Evolutionary conservation across 805 yeast species (phyloP), one percentile per base, ranked within the genome.

Genomic region (Ogataea neopini): DNA sequence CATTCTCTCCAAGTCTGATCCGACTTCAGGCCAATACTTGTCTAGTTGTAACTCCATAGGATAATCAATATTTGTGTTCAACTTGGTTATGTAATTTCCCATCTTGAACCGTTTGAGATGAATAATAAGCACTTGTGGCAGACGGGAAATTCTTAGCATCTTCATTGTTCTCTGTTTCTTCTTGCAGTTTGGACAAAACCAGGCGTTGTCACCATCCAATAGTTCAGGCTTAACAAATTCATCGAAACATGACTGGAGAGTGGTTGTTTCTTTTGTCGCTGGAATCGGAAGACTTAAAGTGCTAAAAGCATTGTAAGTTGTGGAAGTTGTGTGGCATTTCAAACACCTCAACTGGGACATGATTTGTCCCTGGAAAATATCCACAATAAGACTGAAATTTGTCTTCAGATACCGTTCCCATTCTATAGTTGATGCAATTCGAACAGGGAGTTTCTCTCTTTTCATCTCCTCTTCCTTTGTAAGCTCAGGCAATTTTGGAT

Each of bases 371-470:
- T 88, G 96, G 63, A 88, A 88, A 43, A 81, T 76, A 55, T 87
- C 91, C 2, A 87, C 94, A 19, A 91, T 76, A 1, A 84, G 75
- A 33, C 96, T 88, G 53, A 84, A 83, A 61, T 91, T 89, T 17
- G 87, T 77, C 48, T 81, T 83, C 46, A 88, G 69, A 62, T 89
- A 89, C 48, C 95, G 71, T 59, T 88, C 96, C 98, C 98, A 91
- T 62, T 91, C 97, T 42, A 89, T 80, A 0, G 94, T 79, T 0
- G 96, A 83, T 0, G 96, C 97, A 20, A 86, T 72, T 48, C 96
- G 74, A 2, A 89, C 74, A 0, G 95, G 86, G 59, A 88, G 66
- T 22, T 67, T 67, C 61, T 91, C 98, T 37, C 97, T 72, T 13
- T 75, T 69, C 30, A 72, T 71, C 61, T 90, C 97, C 52, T 90